Percentiles rank a stretch among this genome's conserved stretches.
These are phyloP conservation scores for Eucalyptus sp. DNA, from an alignment of 345 rosid species.

Conservation along the genomic window DNA sequence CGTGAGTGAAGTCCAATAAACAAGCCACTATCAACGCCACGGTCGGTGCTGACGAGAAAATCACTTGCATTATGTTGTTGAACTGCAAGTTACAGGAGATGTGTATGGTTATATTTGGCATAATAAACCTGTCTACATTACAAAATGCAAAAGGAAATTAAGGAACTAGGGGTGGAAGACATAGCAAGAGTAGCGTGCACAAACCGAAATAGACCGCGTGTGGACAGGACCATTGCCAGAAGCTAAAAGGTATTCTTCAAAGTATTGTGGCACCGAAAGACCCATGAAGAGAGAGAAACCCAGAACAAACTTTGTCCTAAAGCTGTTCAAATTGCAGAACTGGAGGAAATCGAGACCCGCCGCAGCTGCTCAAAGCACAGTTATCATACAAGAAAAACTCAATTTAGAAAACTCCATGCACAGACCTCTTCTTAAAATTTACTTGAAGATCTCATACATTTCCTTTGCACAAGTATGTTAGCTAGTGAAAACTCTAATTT, in stretches of 20 bases:
- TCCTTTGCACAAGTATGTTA: neutral
- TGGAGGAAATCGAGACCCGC: slow-evolving; percentile 81
- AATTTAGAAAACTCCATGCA: neutral
- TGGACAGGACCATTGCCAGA: slow-evolving; percentile 68
- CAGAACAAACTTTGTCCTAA: slow-evolving; percentile 70
- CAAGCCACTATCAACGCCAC: slow-evolving; percentile 48
- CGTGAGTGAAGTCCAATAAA: slow-evolving; percentile 56
- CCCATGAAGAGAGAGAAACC: slow-evolving; percentile 83
- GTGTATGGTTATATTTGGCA: neutral
- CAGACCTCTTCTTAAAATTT: neutral
- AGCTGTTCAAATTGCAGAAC: slow-evolving; percentile 81
- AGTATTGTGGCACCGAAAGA: slow-evolving; percentile 77
- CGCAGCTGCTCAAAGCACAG: slow-evolving; percentile 33
- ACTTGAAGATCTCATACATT: neutral
- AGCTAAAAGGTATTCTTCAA: slow-evolving; percentile 38
- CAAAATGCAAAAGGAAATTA: neutral
- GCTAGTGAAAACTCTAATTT: neutral
- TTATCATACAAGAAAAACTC: neutral
- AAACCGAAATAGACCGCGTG: slow-evolving; percentile 48
- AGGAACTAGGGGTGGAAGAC: neutral
- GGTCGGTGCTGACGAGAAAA: slow-evolving; percentile 81
- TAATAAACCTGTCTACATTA: neutral
- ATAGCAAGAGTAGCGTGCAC: neutral
- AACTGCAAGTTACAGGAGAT: slow-evolving; percentile 31
- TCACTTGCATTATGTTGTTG: slow-evolving; percentile 75